Conservation (phyloP, 2,329 filamentous ascomycete genomes). For the Herpotrichia juniperi region DNA sequence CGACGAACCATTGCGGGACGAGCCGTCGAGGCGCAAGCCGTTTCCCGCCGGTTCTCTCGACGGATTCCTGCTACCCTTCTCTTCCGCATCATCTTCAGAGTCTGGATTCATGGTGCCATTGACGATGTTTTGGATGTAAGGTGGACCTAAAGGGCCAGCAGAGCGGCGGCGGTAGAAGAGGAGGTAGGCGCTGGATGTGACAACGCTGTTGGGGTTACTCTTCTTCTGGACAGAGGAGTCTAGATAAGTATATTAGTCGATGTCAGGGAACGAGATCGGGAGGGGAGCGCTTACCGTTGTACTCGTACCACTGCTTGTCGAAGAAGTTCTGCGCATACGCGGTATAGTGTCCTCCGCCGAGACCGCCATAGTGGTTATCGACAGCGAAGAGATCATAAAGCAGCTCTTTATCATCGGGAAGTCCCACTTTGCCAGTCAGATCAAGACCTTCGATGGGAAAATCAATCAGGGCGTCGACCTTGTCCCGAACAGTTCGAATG, state of each 20-base stretch:
- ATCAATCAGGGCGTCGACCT: slow-evolving; percentile 88
- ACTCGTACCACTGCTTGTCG: slow-evolving; percentile 91
- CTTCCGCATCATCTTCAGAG: slow-evolving; percentile 40
- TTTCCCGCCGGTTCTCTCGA: slow-evolving; percentile 71
- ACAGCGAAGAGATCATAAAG: slow-evolving; percentile 94
- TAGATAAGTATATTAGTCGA: slow-evolving; percentile 55
- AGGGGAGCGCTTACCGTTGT: slow-evolving; percentile 71
- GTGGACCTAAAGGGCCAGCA: slow-evolving; percentile 76
- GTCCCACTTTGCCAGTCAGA: slow-evolving; percentile 77
- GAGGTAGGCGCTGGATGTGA: slow-evolving; percentile 83
- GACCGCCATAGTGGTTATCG: slow-evolving; percentile 91
- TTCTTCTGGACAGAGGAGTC: slow-evolving; percentile 75
- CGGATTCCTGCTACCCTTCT: slow-evolving; percentile 28
- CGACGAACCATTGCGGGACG: slow-evolving; percentile 89
- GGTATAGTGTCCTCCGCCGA: slow-evolving; percentile 95
- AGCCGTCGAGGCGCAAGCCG: slow-evolving; percentile 85
- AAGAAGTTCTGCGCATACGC: slow-evolving; percentile 92
- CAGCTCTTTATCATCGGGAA: slow-evolving; percentile 80
- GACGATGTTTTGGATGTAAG: slow-evolving; percentile 73
- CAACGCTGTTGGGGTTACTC: slow-evolving; percentile 65
- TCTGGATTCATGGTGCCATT: slow-evolving; percentile 62
- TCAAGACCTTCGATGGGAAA: slow-evolving; percentile 91
- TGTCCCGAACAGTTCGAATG: slow-evolving; percentile 80
- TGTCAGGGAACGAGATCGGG: not conserved
- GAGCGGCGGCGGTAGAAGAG: slow-evolving; percentile 94